Base-by-base conservation (phyloP, 768 basidiomycete species). In the Amanita muscaria region DNA sequence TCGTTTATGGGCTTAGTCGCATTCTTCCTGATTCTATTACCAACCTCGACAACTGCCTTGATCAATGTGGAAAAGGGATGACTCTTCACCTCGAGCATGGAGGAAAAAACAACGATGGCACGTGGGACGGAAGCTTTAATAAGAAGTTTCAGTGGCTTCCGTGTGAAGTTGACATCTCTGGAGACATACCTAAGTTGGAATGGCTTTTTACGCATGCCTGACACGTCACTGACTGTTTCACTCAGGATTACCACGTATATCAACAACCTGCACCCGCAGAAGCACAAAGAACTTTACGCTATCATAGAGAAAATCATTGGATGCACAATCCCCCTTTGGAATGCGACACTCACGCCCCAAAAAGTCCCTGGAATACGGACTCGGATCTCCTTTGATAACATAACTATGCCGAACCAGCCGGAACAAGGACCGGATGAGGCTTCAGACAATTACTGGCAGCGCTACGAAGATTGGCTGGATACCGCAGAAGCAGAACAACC, bases 241-340 rank as follows among this genome's bases (percentile, higher is more conserved):
- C 19, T 2, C 10, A 52, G 51, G 33, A 52, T 57, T 29, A 53
- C 48, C 15, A 58, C 59, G 16, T 67, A 69, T 49, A 65, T 68
- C 52, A 66, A 67, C 47, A 64, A 64, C 33, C 52, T 67, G 5
- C 55, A 64, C 43, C 66, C 63, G 7, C 42, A 50, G 4, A 27
- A 40, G 12, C 49, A 51, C 44, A 24, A 24, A 31, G 37, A 52
- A 37, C 54, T 64, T 5, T 58, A 58, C 47, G 12, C 18, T 31
- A 45, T 50, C 22, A 47, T 63, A 19, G 55, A 60, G 35, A 25
- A 54, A 19, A 31, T 60, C 19, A 53, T 61, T 36, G 42, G 39
- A 2, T 29, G 36, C n/a, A 53, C 55, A 33, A 51, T 63, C 24
- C 59, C 60, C 2, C 51, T 61, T 14, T 61, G 59, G 54, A 55